phyloP scores from a whole-genome alignment of 2,329 filamentous ascomycete species.

The Ceratocystis colombiana region DNA sequence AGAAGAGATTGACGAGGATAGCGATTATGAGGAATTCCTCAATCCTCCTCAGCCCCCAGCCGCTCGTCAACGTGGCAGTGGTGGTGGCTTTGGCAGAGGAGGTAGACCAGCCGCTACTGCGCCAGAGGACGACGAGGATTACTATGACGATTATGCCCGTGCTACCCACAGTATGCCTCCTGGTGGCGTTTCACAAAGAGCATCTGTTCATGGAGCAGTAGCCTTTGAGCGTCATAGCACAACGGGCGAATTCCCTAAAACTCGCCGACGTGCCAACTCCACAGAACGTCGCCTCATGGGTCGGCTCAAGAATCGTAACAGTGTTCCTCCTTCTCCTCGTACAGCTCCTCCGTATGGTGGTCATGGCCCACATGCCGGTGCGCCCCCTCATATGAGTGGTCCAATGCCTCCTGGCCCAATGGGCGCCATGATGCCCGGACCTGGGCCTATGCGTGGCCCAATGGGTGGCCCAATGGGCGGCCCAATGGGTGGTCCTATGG shows the following conservation, averaged over 20 bases:
- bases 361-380: background rate
- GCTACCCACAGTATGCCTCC: constrained; percentile 16
- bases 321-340: constrained; percentile 23
- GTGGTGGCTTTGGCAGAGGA: constrained; percentile 4
- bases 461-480: background rate
- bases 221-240: constrained; percentile 22
- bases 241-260: constrained; percentile 23
- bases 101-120: constrained; percentile 14
- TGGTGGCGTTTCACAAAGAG: constrained; percentile 13
- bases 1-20: constrained; percentile 24
- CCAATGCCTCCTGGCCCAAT: constrained; percentile 12
- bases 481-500: constrained; percentile 15
- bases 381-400: background rate
- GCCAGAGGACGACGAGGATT: constrained; percentile 19
- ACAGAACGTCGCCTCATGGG: constrained; percentile 15
- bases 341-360: constrained; percentile 22
- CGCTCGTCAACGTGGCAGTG: constrained; percentile 12
- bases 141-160: constrained; percentile 19
- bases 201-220: background rate
- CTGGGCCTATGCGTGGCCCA: constrained; percentile 10
- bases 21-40: constrained; percentile 15
- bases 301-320: constrained; percentile 19
- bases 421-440: background rate
- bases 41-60: background rate
- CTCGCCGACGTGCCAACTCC: constrained; percentile 21